These are phyloP conservation scores for Pseudoscleropodium purum DNA, from an alignment of 225 moss, liverwort and hornwort genomes.

Conservation along the genomic window DNA sequence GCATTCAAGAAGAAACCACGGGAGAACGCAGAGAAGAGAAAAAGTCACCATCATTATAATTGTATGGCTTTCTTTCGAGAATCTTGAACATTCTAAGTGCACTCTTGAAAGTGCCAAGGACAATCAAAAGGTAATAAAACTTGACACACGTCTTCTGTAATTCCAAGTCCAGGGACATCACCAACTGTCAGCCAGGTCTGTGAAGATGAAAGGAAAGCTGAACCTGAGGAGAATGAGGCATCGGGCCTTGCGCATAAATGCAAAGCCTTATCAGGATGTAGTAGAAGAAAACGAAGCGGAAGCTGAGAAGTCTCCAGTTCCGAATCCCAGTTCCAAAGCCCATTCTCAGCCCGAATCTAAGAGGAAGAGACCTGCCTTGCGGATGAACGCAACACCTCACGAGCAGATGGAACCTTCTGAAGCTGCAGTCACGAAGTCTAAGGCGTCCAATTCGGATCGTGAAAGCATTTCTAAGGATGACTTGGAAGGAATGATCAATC, in stretches of 20 bases:
- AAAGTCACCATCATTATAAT: background rate
- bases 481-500: background rate
- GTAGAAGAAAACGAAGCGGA: no score
- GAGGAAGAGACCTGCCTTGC: background rate
- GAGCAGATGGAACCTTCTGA: background rate
- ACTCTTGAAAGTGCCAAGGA: background rate
- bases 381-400: background rate
- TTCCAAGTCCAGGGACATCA: background rate
- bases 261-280: no score
- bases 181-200: background rate
- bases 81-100: background rate
- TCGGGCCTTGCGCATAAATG: background rate
- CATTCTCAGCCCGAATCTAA: background rate
- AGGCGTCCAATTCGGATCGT: background rate
- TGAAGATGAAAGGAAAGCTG: no score
- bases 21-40: background rate
- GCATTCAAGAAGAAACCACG: background rate
- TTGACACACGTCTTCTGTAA: background rate
- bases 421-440: background rate
- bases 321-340: background rate
- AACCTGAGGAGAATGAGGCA: background rate
- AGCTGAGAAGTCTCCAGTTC: background rate
- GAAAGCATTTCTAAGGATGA: background rate
- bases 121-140: no score
- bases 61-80: background rate